These are phyloP conservation scores for Curvularia sp. DNA, from an alignment of 2,329 filamentous ascomycete species.

Conservation along the genomic window DNA sequence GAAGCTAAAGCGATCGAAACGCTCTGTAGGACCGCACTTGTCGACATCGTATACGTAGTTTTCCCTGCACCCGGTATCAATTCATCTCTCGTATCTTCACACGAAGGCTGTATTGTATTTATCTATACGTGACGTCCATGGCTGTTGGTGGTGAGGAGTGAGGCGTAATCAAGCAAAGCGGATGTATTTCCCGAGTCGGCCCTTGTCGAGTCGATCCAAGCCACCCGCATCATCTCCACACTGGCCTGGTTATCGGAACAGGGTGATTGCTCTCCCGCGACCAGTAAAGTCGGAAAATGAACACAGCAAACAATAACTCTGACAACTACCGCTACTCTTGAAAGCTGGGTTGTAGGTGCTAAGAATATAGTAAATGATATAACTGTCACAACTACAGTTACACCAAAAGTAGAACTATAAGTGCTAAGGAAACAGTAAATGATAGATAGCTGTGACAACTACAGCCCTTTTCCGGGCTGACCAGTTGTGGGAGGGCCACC, in stretches of 20 bases:
- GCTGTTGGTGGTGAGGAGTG: not conserved
- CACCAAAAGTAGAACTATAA: too few species aligned
- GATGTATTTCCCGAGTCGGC: slow-evolving; percentile 10
- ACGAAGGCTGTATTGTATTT: not conserved
- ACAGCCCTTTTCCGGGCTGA: too few species aligned
- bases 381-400: too few species aligned
- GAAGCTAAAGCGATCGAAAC: not conserved
- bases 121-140: not conserved
- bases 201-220: slow-evolving; percentile 8
- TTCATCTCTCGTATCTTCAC: not conserved
- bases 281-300: too few species aligned
- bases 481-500: too few species aligned
- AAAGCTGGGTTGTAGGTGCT: too few species aligned
- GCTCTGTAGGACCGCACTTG: not conserved
- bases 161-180: slow-evolving; percentile 5
- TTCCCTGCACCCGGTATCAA: not conserved
- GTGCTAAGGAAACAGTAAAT: too few species aligned
- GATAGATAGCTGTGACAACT: too few species aligned
- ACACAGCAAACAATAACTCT: too few species aligned
- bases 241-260: not conserved
- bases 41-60: not conserved
- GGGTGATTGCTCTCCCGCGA: too few species aligned
- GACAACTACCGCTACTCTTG: too few species aligned
- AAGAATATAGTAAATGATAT: too few species aligned
- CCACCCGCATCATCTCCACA: slow-evolving; percentile 9